A percentile compares a stretch with the other conserved stretches of the same genome.
These are phyloP conservation scores for Talaromyces borbonicus DNA, from an alignment of 495 filamentous ascomycete genomes.

Conservation along the genomic window DNA sequence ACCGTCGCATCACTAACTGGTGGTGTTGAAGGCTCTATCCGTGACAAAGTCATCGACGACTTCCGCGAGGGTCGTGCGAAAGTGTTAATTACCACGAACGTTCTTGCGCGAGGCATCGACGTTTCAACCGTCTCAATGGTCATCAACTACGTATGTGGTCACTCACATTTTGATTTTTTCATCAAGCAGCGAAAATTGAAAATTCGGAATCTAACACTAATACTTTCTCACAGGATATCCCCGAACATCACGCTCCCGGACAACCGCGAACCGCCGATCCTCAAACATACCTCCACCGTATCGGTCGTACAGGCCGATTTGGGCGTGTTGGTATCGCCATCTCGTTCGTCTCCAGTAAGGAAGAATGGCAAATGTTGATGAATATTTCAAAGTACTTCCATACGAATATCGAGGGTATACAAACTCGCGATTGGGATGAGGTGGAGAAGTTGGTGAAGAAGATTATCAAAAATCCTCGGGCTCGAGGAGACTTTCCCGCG, in stretches of 20 bases:
- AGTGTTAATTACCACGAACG: constrained; percentile 98
- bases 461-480: constrained; percentile 71
- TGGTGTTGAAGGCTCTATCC: constrained; percentile 69
- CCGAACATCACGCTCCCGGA: constrained; percentile 25
- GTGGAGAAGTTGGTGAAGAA: constrained; percentile 75
- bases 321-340: constrained; percentile 95
- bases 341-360: constrained; percentile 73
- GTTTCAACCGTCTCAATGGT: constrained; percentile 95
- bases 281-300: constrained; percentile 96
- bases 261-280: constrained; percentile 49
- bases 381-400: constrained; percentile 66
- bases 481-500: constrained; percentile 42
- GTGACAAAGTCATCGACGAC: constrained; percentile 75
- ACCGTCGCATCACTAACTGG: constrained; percentile 81
- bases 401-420: constrained; percentile 45
- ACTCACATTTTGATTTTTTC: too few species aligned
- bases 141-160: constrained; percentile 78
- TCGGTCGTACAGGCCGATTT: constrained; percentile 93
- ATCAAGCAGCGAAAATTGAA: too few species aligned
- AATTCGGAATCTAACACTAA: background rate
- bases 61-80: constrained; percentile 83
- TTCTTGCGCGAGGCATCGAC: constrained; percentile 93
- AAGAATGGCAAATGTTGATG: constrained; percentile 63
- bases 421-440: constrained; percentile 70
- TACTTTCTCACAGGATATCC: constrained; percentile 40